Percentiles rank a stretch among this genome's conserved stretches.
phyloP scores from a whole-genome alignment of 169 alveolate genomes.

The Besnoitia besnoiti region DNA sequence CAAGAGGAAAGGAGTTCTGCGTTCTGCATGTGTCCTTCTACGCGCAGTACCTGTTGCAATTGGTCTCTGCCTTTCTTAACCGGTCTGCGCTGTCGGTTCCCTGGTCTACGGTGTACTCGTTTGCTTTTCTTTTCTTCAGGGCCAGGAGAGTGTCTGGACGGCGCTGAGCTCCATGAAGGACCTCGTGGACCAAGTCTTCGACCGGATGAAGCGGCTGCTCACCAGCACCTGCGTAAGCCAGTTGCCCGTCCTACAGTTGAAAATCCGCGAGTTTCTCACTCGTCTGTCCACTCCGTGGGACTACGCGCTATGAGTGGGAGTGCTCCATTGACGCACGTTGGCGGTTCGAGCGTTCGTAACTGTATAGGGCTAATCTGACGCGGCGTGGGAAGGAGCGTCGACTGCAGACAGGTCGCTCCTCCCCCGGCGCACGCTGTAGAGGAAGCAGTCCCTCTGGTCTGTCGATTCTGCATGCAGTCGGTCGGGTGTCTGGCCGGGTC shows the following conservation, averaged over 20 bases:
- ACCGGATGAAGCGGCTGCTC: constrained; percentile 25
- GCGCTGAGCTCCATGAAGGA: constrained; percentile 30
- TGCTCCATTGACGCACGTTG: too few species aligned
- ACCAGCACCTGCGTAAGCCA: neutral
- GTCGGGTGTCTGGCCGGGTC: too few species aligned
- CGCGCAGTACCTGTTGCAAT: neutral
- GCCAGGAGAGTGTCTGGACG: constrained; percentile 18
- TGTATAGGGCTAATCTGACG: too few species aligned
- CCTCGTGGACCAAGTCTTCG: constrained; percentile 40
- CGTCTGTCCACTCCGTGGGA: neutral
- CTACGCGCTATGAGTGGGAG: neutral
- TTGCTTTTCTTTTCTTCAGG: neutral
- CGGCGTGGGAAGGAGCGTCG: too few species aligned
- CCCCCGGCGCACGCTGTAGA: too few species aligned
- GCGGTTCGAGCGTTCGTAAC: too few species aligned
- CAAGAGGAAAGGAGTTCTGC: neutral
- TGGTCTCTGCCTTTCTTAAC: neutral
- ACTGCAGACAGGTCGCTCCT: too few species aligned
- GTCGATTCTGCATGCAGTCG: too few species aligned
- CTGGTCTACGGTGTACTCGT: neutral
- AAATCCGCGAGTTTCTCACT: too few species aligned
- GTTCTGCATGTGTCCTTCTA: neutral
- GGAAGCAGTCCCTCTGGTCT: too few species aligned
- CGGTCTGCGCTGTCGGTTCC: neutral
- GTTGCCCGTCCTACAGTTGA: too few species aligned